Percentiles rank a stretch among this genome's conserved stretches.
Conservation (phyloP, 2,329 filamentous ascomycete genomes). For the Purpureocillium lavendulum region DNA sequence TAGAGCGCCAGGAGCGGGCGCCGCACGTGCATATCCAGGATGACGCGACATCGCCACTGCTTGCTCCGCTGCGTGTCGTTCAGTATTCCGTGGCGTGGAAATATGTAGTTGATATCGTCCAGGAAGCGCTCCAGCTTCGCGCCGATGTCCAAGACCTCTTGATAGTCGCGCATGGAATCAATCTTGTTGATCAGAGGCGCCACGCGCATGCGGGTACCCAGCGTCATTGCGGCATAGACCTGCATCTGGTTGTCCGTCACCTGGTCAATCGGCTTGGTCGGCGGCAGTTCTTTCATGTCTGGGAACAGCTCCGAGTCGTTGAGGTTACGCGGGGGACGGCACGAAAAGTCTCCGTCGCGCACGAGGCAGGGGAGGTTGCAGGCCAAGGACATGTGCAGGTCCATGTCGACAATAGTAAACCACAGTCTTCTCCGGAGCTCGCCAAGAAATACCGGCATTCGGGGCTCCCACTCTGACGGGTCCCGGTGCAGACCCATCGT, state of each 20-base stretch:
- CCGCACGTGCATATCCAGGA: constrained; percentile 46
- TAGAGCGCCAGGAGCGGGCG: constrained; percentile 44
- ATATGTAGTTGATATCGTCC: constrained; percentile 45
- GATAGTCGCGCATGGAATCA: constrained; percentile 43
- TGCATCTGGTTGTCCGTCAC: constrained; percentile 45
- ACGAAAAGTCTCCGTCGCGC: constrained; percentile 45
- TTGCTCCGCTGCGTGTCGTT: constrained; percentile 36
- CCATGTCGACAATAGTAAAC: constrained; percentile 49
- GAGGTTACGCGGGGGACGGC: constrained; percentile 42
- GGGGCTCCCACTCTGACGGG: constrained; percentile 41
- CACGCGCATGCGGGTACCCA: constrained; percentile 40
- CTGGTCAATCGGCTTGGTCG: constrained; percentile 40
- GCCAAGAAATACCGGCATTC: constrained; percentile 41
- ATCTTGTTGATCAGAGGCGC: constrained; percentile 42
- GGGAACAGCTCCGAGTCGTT: constrained; percentile 41
- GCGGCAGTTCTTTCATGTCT: constrained; percentile 39
- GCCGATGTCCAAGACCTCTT: constrained; percentile 44
- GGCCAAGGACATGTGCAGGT: constrained; percentile 44
- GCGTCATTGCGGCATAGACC: constrained; percentile 42
- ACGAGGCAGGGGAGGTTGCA: constrained; percentile 43
- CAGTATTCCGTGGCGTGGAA: constrained; percentile 35
- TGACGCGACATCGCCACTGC: constrained; percentile 41
- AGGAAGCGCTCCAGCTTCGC: constrained; percentile 44
- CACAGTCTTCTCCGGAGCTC: constrained; percentile 47
- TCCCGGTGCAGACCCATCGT: constrained; percentile 51